Percentiles rank a stretch among this genome's conserved stretches.
These are phyloP conservation scores for Scutellaria minor DNA, from an alignment of 257 asterid genomes.

Conservation along the genomic window DNA sequence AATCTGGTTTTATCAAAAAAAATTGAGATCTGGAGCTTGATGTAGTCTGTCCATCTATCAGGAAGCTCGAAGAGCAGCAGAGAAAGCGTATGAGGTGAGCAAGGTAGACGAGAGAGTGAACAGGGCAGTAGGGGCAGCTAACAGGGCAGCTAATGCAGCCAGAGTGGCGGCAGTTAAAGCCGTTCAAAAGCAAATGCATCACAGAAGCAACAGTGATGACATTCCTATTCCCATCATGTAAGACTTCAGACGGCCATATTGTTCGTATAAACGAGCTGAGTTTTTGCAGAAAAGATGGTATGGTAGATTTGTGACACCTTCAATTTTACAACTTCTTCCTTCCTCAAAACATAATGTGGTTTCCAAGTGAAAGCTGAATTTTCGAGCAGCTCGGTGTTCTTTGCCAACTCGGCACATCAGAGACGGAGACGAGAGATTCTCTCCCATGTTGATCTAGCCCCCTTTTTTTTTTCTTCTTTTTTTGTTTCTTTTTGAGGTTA, in stretches of 20 bases:
- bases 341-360: conserved; percentile 21
- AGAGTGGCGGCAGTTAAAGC: conserved; percentile 89
- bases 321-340: conserved; percentile 30
- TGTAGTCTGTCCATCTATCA: conserved; percentile 34
- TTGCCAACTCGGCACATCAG: conserved; percentile 37
- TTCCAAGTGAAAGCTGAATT: conserved; percentile 43
- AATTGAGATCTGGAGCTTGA: background rate
- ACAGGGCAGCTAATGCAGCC: conserved; percentile 84
- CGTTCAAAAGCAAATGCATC: conserved; percentile 85
- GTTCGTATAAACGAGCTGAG: conserved; percentile 11
- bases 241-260: background rate
- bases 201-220: conserved; percentile 63
- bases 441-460: conserved; percentile 33
- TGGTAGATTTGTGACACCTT: conserved; percentile 17
- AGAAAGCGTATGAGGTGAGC: conserved; percentile 75
- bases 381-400: conserved; percentile 45
- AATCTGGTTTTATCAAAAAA: background rate
- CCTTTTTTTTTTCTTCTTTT: background rate
- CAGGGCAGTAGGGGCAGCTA: conserved; percentile 74
- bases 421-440: conserved; percentile 38
- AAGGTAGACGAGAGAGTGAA: conserved; percentile 91
- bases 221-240: conserved; percentile 51
- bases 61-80: conserved; percentile 87
- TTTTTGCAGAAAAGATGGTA: conserved; percentile 4
- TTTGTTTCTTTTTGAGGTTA: conserved; percentile 17